Conservation (phyloP, 139 green algal species). For the Ettlia oleoabundans region DNA sequence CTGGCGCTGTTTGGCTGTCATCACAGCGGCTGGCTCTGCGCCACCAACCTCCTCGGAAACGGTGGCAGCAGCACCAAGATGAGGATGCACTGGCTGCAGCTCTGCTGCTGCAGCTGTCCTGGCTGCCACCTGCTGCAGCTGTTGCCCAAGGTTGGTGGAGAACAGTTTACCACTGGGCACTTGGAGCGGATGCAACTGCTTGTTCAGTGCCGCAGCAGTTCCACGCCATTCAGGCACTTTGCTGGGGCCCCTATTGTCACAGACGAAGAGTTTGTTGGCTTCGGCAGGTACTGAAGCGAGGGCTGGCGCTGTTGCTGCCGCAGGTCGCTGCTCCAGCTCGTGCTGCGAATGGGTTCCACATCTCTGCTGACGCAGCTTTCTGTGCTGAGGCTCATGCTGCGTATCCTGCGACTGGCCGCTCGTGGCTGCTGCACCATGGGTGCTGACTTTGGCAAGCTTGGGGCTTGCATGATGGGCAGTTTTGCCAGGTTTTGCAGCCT, state of each 20-base stretch:
- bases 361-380: too few species aligned
- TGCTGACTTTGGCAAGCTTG: too few species aligned
- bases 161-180: slow-evolving; percentile 9
- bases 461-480: not conserved
- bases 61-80: not conserved
- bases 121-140: not conserved
- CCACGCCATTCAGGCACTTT: not conserved
- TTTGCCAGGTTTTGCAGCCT: not conserved
- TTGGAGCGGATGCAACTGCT: not conserved
- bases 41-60: not conserved
- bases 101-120: not conserved
- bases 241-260: not conserved
- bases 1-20: slow-evolving; percentile 4
- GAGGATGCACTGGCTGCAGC: not conserved
- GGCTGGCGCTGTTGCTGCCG: too few species aligned
- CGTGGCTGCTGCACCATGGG: too few species aligned
- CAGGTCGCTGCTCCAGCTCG: not conserved
- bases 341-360: not conserved
- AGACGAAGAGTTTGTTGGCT: too few species aligned
- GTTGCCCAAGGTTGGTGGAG: not conserved
- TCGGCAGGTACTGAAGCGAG: too few species aligned
- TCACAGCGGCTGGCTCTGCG: not conserved
- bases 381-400: too few species aligned
- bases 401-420: too few species aligned
- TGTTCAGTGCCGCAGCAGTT: not conserved